Evolutionary conservation across 495 filamentous ascomycete species (phyloP), one percentile per base, ranked within the genome.

Genomic region (Amphirosellinia nigrospora): DNA sequence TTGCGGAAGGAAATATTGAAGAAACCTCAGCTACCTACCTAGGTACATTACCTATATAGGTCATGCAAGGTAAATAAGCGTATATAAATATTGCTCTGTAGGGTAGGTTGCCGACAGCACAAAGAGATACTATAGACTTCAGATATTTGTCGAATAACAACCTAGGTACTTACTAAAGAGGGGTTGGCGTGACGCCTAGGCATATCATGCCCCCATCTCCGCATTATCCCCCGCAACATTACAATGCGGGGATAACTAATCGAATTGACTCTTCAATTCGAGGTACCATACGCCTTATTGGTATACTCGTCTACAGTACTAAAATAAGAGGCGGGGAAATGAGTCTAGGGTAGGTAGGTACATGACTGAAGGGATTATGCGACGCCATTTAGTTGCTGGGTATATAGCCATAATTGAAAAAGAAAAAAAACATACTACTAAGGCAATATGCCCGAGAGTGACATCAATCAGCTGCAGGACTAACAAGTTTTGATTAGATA

Each of bases 381-480:
- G 19, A 58, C 15, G 28, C 53, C 15, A 58, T 36, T 34, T n/a
- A 26, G 59, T 45, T 34, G 0, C 4, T 7, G n/a, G 16, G 19
- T 28, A 50, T 26, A 11, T 38, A 4, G n/a, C 23, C 26, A 30
- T 62, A 43, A 45, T 45, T 4, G 30, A 62, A 45, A 64, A 16
- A 68, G 50, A 52, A 52, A 68, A 41, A 59, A 38, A 59, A 9
- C 36, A 13, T 43, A 16, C 26, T 38, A n/a, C n/a, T n/a, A n/a
- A 58, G 21, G 52, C 50, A 56, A 26, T 66, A 30, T 43, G 34
- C 26, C 39, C n/a, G 41, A 50, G 52, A 67, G 65, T 45, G 66
- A 69, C 66, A 62, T 69, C 26, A 32, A 21, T 13, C 15, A 53
- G 66, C 56, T 69, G 66, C 66, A 62, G 43, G 30, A 36, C 16